A percentile compares a stretch with the other conserved stretches of the same genome.
phyloP scores from a whole-genome alignment of 2,329 filamentous ascomycete species.

The Chrysosphaeria jannelii region DNA sequence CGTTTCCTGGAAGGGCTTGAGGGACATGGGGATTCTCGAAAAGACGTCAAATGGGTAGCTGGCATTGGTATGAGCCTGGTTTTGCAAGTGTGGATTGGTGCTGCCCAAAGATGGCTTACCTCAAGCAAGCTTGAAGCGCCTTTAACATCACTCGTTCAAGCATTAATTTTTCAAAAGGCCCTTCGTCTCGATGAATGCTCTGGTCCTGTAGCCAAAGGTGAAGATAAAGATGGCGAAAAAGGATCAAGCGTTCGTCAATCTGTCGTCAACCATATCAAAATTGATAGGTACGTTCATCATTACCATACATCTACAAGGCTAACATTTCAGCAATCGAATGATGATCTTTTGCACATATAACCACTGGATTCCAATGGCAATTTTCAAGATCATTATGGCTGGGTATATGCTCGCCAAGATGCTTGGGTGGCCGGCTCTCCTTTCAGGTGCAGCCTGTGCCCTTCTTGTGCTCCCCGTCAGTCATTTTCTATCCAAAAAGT shows the following conservation, averaged over 20 bases:
- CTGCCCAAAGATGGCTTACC: conserved; percentile 9
- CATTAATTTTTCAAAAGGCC: conserved; percentile 10
- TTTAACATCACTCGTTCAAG: conserved; percentile 8
- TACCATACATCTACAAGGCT: too few relatives aligned
- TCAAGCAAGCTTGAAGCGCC: conserved; percentile 9
- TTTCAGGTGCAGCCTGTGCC: conserved; percentile 7
- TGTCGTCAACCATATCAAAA: conserved; percentile 11
- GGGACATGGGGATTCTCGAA: neutral
- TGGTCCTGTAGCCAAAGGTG: neutral
- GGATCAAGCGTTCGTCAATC: conserved; percentile 7
- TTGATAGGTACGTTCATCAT: too few relatives aligned
- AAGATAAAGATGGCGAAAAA: neutral
- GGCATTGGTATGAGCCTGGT: conserved; percentile 8
- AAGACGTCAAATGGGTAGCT: conserved; percentile 8
- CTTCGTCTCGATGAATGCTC: conserved; percentile 9
- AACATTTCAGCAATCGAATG: conserved; percentile 8
- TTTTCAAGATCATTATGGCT: conserved; percentile 9
- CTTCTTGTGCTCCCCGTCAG: conserved; percentile 7
- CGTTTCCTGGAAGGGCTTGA: conserved; percentile 10
- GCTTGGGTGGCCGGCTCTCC: conserved; percentile 9
- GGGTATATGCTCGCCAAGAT: conserved; percentile 8
- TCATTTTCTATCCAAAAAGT: conserved; percentile 7
- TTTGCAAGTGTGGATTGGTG: conserved; percentile 8
- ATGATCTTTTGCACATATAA: conserved; percentile 9
- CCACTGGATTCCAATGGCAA: conserved; percentile 9